These are phyloP conservation scores for Taxillus chinensis DNA, from an alignment of 164 flowering plant genomes.

Conservation along the genomic window DNA sequence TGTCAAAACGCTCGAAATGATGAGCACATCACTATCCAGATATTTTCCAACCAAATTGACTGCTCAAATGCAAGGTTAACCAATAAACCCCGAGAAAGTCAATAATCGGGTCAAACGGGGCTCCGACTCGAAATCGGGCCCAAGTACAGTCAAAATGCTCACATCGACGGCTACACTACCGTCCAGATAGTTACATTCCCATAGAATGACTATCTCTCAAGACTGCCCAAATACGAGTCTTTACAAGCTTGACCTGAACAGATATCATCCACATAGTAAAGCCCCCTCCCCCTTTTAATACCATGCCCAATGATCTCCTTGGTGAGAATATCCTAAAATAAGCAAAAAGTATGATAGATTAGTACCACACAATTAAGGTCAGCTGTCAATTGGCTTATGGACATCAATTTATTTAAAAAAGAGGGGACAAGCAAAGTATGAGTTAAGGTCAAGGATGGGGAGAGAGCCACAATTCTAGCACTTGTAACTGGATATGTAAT, in stretches of 20 bases:
- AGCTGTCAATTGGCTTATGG: not conserved
- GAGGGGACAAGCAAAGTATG: not conserved
- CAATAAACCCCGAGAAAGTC: too few species aligned
- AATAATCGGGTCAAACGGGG: too few species aligned
- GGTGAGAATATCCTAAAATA: not conserved
- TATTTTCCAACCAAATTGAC: too few species aligned
- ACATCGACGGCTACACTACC: too few species aligned
- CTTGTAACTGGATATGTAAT: not conserved
- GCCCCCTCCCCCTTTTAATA: not conserved
- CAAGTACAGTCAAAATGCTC: too few species aligned
- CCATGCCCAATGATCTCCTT: not conserved
- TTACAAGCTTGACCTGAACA: not conserved
- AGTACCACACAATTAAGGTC: slow-evolving; percentile 6
- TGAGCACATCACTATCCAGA: too few species aligned
- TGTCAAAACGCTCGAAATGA: too few species aligned
- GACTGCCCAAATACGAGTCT: too few species aligned
- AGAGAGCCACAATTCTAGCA: not conserved
- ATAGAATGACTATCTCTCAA: too few species aligned
- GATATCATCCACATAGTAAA: not conserved
- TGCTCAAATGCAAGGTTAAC: too few species aligned
- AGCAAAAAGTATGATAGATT: not conserved
- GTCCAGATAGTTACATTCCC: too few species aligned
- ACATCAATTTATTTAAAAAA: not conserved
- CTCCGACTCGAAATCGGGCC: too few species aligned
- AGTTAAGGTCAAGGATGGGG: not conserved